phyloP scores from a whole-genome alignment of 805 yeast genomes.

The Pichia deserticola region DNA sequence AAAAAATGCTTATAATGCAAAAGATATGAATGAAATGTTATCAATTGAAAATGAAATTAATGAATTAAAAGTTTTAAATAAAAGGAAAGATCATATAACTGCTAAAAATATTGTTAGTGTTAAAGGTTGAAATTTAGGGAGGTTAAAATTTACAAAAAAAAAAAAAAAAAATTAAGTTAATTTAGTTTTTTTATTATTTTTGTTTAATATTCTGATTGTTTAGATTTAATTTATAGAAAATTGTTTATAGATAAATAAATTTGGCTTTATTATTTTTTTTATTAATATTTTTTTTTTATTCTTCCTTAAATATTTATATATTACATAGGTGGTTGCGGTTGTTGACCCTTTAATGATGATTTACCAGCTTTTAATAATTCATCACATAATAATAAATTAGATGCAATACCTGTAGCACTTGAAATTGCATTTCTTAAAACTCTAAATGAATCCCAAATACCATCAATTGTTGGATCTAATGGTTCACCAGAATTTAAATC shows the following conservation, averaged over 20 bases:
- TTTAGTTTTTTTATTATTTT: too few species aligned
- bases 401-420: slow-evolving; percentile 90
- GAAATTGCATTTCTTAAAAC: slow-evolving; percentile 89
- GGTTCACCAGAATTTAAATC: slow-evolving; percentile 91
- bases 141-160: too few species aligned
- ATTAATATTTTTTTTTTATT: too few species aligned
- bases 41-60: slow-evolving; percentile 15
- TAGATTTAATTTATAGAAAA: too few species aligned
- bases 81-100: slow-evolving; percentile 2
- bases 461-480: slow-evolving; percentile 89
- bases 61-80: slow-evolving; percentile 11
- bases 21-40: slow-evolving; percentile 12
- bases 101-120: slow-evolving; percentile 6
- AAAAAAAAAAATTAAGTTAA: too few species aligned
- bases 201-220: too few species aligned
- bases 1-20: slow-evolving; percentile 12
- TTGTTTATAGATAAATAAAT: too few species aligned
- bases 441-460: slow-evolving; percentile 94
- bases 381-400: slow-evolving; percentile 88
- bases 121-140: neutral
- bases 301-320: too few species aligned
- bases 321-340: neutral
- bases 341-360: slow-evolving; percentile 66
- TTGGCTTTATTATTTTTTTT: too few species aligned
- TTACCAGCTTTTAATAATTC: slow-evolving; percentile 95